Percentiles rank a stretch among this genome's conserved stretches.
Evolutionary conservation across 495 filamentous ascomycete genomes (phyloP).

Genomic region (Penicillium tannophilum): DNA sequence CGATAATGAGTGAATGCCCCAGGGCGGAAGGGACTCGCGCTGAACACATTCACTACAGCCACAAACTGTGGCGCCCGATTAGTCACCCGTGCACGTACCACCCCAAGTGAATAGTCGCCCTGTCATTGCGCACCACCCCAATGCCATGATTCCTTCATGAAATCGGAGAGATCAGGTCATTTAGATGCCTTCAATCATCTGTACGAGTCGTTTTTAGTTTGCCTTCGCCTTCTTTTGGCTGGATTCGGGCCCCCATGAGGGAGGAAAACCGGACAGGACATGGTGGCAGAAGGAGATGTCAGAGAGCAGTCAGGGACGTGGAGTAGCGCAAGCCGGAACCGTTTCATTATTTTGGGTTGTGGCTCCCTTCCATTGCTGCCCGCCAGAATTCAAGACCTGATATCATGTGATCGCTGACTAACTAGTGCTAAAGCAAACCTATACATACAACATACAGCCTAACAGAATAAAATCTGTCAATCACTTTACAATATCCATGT

Average conservation of each 20-base stretch:
- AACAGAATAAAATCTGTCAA: background rate
- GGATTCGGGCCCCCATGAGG: slow-evolving; percentile 5
- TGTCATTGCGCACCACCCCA: slow-evolving; percentile 3
- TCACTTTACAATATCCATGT: background rate
- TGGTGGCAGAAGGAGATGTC: slow-evolving; percentile 30
- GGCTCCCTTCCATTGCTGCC: slow-evolving; percentile 37
- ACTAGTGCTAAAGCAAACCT: background rate
- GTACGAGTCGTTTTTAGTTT: background rate
- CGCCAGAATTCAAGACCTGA: slow-evolving; percentile 36
- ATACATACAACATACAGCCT: background rate
- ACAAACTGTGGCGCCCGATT: slow-evolving; percentile 23
- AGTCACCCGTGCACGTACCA: slow-evolving; percentile 31
- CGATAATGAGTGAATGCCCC: slow-evolving; percentile 23
- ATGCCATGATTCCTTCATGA: slow-evolving; percentile 6
- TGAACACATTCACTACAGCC: slow-evolving; percentile 20
- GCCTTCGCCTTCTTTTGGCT: slow-evolving; percentile 3
- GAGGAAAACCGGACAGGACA: slow-evolving; percentile 8
- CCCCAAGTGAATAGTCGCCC: slow-evolving; percentile 13
- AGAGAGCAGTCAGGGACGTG: slow-evolving; percentile 29
- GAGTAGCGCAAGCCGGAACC: slow-evolving; percentile 21
- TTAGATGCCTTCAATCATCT: slow-evolving; percentile 12
- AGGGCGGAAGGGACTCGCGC: slow-evolving; percentile 31
- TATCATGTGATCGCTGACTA: slow-evolving; percentile 47
- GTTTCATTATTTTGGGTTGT: slow-evolving; percentile 37
- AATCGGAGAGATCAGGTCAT: slow-evolving; percentile 5